Conservation (phyloP, 2,329 filamentous ascomycete species). For the Aspergillus sclerotialis region DNA sequence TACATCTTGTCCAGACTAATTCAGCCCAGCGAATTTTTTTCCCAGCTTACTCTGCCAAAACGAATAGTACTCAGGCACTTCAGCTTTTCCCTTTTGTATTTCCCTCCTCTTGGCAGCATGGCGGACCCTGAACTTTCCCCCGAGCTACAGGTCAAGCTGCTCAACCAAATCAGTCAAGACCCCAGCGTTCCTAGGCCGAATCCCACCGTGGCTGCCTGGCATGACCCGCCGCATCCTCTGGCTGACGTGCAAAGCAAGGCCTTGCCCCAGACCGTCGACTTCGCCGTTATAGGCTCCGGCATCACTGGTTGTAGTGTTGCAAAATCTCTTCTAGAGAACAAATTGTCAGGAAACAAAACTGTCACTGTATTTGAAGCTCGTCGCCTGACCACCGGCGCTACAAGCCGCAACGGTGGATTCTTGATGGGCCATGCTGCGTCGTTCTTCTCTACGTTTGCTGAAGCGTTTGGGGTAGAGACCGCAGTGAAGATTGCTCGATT, state of each 20-base stretch:
- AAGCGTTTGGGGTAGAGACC: constrained; percentile 1
- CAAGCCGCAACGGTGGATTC: constrained; percentile 20
- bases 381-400: constrained; percentile 16
- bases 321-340: constrained; percentile 12
- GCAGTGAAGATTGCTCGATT: background rate
- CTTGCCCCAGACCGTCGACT: constrained; percentile 12
- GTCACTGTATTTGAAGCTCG: constrained; percentile 19
- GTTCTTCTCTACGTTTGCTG: constrained; percentile 1
- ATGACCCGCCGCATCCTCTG: constrained; percentile 13
- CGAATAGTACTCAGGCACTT: no score
- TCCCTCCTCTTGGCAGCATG: no score
- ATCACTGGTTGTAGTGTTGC: constrained; percentile 20
- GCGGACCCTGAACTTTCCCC: no score
- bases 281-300: constrained; percentile 21
- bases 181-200: no score
- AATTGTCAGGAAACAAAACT: constrained; percentile 1
- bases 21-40: no score
- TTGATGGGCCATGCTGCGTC: constrained; percentile 7
- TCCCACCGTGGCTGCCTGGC: no score
- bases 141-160: no score
- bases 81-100: no score
- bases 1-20: no score
- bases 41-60: no score
- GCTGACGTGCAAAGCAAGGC: constrained; percentile 10
- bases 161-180: no score